Conservation (phyloP, 768 basidiomycete genomes). For the Rossbeevera mucosa region DNA sequence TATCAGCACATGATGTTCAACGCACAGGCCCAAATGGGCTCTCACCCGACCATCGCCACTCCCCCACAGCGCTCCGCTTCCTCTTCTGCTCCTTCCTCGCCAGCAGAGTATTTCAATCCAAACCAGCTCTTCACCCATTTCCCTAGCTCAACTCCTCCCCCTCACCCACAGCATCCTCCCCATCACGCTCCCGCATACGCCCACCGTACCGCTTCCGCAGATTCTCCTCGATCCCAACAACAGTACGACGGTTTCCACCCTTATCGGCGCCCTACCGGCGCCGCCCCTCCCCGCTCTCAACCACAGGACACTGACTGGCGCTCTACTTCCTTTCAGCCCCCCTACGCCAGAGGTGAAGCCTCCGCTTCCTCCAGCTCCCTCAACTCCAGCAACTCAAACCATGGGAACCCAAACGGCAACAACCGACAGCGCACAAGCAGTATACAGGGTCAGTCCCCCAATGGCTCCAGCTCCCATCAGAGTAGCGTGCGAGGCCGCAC, state of each 20-base stretch:
- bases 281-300: constrained; percentile 28
- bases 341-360: constrained; percentile 76
- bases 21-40: constrained; percentile 44
- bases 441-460: constrained; percentile 62
- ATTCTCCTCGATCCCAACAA: constrained; percentile 18
- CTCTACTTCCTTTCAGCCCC: constrained; percentile 55
- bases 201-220: constrained; percentile 35
- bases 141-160: constrained; percentile 67
- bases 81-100: constrained; percentile 35
- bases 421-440: constrained; percentile 66
- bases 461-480: constrained; percentile 27
- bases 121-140: constrained; percentile 62
- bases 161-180: constrained; percentile 41
- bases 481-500: constrained; percentile 37
- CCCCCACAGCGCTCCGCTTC: constrained; percentile 37
- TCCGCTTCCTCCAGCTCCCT: constrained; percentile 76
- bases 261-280: constrained; percentile 61
- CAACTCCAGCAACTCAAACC: constrained; percentile 51
- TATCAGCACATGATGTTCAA: constrained; percentile 90
- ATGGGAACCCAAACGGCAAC: constrained; percentile 14
- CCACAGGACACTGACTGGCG: constrained; percentile 46
- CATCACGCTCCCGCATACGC: constrained; percentile 33
- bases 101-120: constrained; percentile 56
- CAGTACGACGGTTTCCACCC: constrained; percentile 67
- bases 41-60: constrained; percentile 25